These are phyloP conservation scores for Ormosia emarginata DNA, from an alignment of 306 rosid genomes.

Conservation along the genomic window DNA sequence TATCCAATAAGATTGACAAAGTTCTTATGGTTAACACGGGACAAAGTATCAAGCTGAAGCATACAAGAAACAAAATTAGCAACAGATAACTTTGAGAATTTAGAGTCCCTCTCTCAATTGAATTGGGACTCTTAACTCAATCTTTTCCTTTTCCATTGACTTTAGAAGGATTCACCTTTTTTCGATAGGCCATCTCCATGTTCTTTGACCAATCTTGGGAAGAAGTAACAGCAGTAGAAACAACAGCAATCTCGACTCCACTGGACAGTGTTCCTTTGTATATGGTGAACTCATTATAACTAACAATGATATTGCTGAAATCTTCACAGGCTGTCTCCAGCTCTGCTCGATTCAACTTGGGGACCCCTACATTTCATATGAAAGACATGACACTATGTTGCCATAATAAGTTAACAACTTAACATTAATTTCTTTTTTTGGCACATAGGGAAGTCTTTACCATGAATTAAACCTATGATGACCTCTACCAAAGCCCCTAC, in stretches of 20 bases:
- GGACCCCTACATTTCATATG: constrained; percentile 67
- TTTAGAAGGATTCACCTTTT: constrained; percentile 53
- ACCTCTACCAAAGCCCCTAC: background rate
- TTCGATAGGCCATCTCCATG: constrained; percentile 58
- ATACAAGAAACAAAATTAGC: constrained; percentile 20
- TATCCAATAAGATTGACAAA: constrained; percentile 87
- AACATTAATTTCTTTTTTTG: background rate
- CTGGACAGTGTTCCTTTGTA: constrained; percentile 97
- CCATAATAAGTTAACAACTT: background rate
- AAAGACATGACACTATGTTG: background rate
- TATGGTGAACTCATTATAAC: constrained; percentile 48
- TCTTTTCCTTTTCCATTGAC: background rate
- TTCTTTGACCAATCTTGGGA: constrained; percentile 74
- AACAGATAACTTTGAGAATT: background rate
- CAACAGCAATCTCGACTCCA: constrained; percentile 96
- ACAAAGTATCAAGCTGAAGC: constrained; percentile 67
- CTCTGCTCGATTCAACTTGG: constrained; percentile 78
- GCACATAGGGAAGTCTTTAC: background rate
- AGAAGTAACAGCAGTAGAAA: constrained; percentile 54
- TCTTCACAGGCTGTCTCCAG: constrained; percentile 96
- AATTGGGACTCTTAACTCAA: background rate
- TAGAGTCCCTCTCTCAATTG: background rate
- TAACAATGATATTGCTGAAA: constrained; percentile 86
- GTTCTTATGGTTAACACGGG: constrained; percentile 93
- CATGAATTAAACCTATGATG: background rate